Percentiles rank a stretch among this genome's conserved stretches.
phyloP scores from a whole-genome alignment of 345 rosid species.

The Barbarea vulgaris region DNA sequence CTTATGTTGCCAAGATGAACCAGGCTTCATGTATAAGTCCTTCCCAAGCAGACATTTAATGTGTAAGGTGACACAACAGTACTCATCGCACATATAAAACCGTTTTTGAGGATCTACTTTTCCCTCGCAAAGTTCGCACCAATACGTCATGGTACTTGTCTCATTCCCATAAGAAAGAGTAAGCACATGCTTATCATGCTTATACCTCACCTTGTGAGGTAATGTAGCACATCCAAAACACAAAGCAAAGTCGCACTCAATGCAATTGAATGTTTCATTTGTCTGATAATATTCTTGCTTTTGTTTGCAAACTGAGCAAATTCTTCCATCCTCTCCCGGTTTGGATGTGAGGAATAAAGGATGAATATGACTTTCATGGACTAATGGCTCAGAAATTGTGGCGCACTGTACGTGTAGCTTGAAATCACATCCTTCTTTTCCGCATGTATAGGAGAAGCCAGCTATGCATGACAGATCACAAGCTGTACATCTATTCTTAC shows the following conservation, averaged over 20 bases:
- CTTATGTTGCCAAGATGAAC: background rate
- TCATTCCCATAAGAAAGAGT: background rate
- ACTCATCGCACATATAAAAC: constrained; percentile 16
- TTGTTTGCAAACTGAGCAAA: background rate
- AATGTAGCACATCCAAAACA: background rate
- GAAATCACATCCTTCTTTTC: background rate
- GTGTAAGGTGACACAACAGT: constrained; percentile 4
- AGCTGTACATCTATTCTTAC: background rate
- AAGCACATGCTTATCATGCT: background rate
- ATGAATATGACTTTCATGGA: background rate
- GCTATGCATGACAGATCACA: background rate
- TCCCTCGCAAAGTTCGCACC: background rate
- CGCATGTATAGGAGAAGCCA: background rate
- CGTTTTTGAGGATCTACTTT: background rate
- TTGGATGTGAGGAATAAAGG: background rate
- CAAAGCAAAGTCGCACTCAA: background rate
- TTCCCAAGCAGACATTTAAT: background rate
- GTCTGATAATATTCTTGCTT: too few species aligned
- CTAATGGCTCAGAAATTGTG: background rate
- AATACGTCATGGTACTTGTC: background rate
- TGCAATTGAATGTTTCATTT: background rate
- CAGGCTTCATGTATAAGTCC: background rate
- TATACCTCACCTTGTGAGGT: background rate
- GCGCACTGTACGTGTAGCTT: background rate
- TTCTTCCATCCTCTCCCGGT: background rate